phyloP scores from a whole-genome alignment of 2,329 filamentous ascomycete genomes.

The Talaromyces verruculosus region DNA sequence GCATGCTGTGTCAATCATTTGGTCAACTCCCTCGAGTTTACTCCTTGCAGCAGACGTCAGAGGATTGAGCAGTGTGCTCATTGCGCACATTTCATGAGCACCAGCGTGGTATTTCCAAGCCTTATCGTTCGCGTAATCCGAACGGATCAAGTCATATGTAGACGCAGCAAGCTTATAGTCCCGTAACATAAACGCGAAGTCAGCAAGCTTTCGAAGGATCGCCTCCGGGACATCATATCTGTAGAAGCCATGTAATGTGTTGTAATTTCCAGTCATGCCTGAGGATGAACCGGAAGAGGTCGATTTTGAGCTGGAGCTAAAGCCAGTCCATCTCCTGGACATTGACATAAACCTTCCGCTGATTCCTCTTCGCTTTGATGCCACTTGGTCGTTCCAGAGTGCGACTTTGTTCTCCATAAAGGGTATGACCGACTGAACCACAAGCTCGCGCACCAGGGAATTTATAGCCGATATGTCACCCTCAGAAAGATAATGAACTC shows the following conservation, averaged over 20 bases:
- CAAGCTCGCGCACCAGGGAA: constrained; percentile 89
- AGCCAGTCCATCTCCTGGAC: constrained; percentile 84
- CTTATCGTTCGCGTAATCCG: constrained; percentile 91
- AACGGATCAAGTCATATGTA: constrained; percentile 84
- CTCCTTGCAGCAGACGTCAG: constrained; percentile 70
- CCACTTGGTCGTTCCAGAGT: constrained; percentile 96
- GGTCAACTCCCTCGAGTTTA: constrained; percentile 76
- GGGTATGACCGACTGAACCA: constrained; percentile 89
- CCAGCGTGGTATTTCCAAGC: constrained; percentile 95
- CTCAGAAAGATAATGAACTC: constrained; percentile 80
- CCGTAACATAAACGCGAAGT: constrained; percentile 94
- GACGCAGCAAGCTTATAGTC: constrained; percentile 92
- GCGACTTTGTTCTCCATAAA: constrained; percentile 93
- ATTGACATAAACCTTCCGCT: constrained; percentile 92
- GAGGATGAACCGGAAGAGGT: constrained; percentile 51
- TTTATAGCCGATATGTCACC: constrained; percentile 86
- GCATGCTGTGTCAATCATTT: constrained; percentile 83
- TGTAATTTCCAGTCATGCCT: constrained; percentile 64
- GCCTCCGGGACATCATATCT: constrained; percentile 81
- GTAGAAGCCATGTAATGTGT: constrained; percentile 76
- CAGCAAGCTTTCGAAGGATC: constrained; percentile 86
- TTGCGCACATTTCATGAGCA: constrained; percentile 89
- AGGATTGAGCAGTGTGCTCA: constrained; percentile 77
- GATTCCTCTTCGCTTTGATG: constrained; percentile 82
- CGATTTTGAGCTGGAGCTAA: constrained; percentile 66